Evolutionary conservation across 257 asterid species (phyloP), one percentile per base, ranked within the genome.

Genomic region (Plantago ovata): DNA sequence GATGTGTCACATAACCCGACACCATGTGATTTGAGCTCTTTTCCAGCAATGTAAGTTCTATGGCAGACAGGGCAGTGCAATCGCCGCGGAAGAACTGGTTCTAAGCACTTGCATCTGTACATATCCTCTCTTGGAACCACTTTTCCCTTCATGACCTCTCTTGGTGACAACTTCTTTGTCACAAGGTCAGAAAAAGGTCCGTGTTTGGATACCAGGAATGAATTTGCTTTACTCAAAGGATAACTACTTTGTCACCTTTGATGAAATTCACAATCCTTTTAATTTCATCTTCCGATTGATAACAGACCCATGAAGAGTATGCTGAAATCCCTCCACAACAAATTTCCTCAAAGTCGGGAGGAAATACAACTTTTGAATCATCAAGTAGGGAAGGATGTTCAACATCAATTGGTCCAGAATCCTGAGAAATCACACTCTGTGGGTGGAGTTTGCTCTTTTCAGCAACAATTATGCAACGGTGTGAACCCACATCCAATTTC

Each of bases 1-100:
- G 53, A 9, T n/a, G 6, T 8, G 51, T 11, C 18, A 39, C 73
- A 68, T 10, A 20, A 53, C 8, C 45, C 52, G 6, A n/a, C 24
- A 12, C 47, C 38, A 38, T 69, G 69, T 13, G 38, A 23, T 9
- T 22, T 3, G 7, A 50, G 15, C 5, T 66, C 71, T 14, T 48
- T 48, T 28, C 4, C 3, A 8, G 36, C 6, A 28, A 8, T 8
- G 7, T 8, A 28, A 28, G 36, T 28, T 28, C 36, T 4, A 8
- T 28, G 36, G 36, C 36, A 28, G 36, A 3, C 2, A 1, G 0
- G 0, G 36, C 36, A 28, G 36, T 28, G 36, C 36, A 28, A 4
- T 28, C 36, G 4, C 7, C 36, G 7, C 7, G 36, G 36, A 28
- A 28, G 36, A 28, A 28, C 7, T 8, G 7, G 36, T 8, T 28